Evolutionary conservation across 2,329 filamentous ascomycete genomes (phyloP).

Genomic region (Exophiala oligosperma): DNA sequence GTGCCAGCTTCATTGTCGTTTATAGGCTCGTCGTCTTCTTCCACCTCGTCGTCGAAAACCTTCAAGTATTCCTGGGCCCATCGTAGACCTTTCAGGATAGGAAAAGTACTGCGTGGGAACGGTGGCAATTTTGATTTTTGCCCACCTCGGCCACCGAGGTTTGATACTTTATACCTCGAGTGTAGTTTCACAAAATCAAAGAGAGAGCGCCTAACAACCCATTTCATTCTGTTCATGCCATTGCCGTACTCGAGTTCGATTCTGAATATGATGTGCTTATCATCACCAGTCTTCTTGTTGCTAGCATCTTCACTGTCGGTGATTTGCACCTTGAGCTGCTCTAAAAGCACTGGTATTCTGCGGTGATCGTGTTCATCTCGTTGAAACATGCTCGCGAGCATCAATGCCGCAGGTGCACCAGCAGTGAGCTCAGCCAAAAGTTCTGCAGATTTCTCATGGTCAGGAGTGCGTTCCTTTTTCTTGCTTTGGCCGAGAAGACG

Average conservation of each 20-base stretch:
- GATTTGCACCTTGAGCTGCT: conserved; percentile 88
- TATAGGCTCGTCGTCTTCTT: conserved; percentile 43
- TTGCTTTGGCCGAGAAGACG: conserved; percentile 74
- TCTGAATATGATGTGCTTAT: conserved; percentile 80
- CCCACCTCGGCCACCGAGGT: conserved; percentile 67
- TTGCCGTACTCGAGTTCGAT: conserved; percentile 96
- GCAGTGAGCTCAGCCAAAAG: conserved; percentile 93
- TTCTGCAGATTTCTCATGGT: conserved; percentile 93
- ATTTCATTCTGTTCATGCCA: conserved; percentile 93
- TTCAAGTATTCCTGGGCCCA: conserved; percentile 57
- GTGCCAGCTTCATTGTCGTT: conserved; percentile 60
- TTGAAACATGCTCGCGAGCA: conserved; percentile 97
- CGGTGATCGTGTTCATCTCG: conserved; percentile 94
- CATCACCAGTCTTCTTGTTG: conserved; percentile 30
- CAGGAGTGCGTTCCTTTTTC: conserved; percentile 80
- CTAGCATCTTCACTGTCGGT: conserved; percentile 73
- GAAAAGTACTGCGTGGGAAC: conserved; percentile 82
- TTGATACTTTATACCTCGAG: conserved; percentile 88
- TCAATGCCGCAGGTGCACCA: conserved; percentile 87
- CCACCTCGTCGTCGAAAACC: conserved; percentile 74
- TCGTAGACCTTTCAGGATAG: conserved; percentile 83
- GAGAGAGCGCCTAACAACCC: conserved; percentile 85
- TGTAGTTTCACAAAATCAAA: conserved; percentile 91
- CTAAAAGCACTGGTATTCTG: conserved; percentile 88
- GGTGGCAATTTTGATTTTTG: conserved; percentile 80